phyloP scores from a whole-genome alignment of 768 basidiomycete species.

The Kwoniella dejecticola region DNA sequence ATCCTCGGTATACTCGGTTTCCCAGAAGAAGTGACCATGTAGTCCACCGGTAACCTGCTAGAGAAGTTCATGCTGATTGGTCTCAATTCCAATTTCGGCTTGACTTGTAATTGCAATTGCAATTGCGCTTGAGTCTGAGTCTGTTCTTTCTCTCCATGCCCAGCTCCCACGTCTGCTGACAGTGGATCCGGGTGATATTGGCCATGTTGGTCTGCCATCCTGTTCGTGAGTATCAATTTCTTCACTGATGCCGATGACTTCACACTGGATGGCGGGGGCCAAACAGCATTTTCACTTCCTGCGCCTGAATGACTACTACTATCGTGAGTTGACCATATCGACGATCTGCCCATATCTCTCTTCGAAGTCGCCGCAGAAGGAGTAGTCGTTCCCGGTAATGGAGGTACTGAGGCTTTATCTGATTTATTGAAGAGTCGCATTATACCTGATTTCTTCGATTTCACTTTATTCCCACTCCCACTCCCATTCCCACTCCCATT shows the following conservation, averaged over 20 bases:
- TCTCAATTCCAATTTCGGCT: slow-evolving; percentile 39
- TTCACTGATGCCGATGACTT: neutral
- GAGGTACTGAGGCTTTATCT: neutral
- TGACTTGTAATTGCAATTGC: neutral
- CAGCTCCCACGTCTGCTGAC: no score
- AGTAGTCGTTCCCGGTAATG: slow-evolving; percentile 1
- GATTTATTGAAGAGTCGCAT: slow-evolving; percentile 35
- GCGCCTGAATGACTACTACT: neutral
- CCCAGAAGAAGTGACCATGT: slow-evolving; percentile 15
- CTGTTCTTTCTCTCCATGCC: neutral
- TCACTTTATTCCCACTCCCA: slow-evolving; percentile 6
- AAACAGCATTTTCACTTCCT: slow-evolving; percentile 6
- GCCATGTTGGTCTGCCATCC: neutral
- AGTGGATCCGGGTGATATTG: no score
- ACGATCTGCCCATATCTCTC: slow-evolving; percentile 7
- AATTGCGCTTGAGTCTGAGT: neutral
- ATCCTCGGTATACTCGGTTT: neutral
- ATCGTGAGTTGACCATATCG: slow-evolving; percentile 3
- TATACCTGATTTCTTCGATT: slow-evolving; percentile 33
- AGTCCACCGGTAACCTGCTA: slow-evolving; percentile 33
- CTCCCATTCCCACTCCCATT: neutral
- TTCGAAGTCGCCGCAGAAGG: neutral
- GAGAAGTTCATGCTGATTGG: slow-evolving; percentile 44
- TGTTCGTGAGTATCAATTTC: neutral
- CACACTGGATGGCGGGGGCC: neutral